Conservation (phyloP, 1,284 basidiomycete species). For the Tremellales sp. region DNA sequence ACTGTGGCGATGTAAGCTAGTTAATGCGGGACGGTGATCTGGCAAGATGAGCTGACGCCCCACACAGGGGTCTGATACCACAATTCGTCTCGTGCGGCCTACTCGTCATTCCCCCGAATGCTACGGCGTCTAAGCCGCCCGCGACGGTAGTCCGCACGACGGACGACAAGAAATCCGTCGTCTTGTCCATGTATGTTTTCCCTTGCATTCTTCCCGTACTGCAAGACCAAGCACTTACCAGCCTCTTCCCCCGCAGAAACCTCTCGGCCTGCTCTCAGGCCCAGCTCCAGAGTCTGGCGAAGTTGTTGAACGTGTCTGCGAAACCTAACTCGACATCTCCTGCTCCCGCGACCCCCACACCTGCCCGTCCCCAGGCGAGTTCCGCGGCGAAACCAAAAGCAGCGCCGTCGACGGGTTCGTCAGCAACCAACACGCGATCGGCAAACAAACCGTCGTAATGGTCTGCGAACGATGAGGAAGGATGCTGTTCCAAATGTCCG, state of each 20-base stretch:
- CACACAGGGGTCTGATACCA: slow-evolving; percentile 14
- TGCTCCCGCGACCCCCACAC: too few species aligned
- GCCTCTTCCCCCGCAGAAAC: slow-evolving; percentile 10
- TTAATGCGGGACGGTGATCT: background rate
- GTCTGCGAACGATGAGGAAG: too few species aligned
- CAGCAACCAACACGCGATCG: too few species aligned
- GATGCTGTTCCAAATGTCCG: too few species aligned
- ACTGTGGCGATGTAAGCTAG: slow-evolving; percentile 15
- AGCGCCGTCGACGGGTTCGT: too few species aligned
- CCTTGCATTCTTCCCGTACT: too few species aligned
- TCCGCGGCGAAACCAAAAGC: too few species aligned
- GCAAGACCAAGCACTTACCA: too few species aligned
- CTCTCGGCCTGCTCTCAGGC: slow-evolving; percentile 25
- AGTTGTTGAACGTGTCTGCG: slow-evolving; percentile 30
- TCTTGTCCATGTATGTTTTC: slow-evolving; percentile 36
- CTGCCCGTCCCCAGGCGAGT: too few species aligned
- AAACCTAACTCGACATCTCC: slow-evolving; percentile 1
- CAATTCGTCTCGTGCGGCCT: slow-evolving; percentile 19
- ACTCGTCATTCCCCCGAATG: slow-evolving; percentile 19
- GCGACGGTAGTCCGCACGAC: slow-evolving; percentile 27
- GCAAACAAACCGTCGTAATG: too few species aligned
- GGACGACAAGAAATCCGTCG: slow-evolving; percentile 35
- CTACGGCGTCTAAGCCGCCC: slow-evolving; percentile 24
- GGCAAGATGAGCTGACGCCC: background rate
- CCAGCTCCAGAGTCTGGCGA: slow-evolving; percentile 31